phyloP scores from a whole-genome alignment of 495 filamentous ascomycete species.

The Penicillium samsonianum region DNA sequence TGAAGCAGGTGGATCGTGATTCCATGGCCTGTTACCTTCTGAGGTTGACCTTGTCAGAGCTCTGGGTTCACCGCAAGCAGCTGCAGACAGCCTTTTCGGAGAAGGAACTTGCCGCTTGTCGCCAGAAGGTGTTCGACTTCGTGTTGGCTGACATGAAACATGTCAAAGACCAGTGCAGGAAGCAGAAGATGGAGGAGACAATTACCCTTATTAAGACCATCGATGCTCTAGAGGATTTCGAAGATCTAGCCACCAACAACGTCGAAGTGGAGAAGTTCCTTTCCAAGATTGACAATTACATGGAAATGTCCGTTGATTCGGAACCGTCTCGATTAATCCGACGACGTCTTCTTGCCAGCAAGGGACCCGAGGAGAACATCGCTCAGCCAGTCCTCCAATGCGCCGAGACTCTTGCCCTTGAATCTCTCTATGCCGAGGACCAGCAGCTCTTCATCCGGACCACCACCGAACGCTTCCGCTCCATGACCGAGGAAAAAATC shows the following conservation, averaged over 20 bases:
- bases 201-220: constrained; percentile 47
- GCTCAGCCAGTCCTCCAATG: constrained; percentile 37
- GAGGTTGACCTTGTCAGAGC: constrained; percentile 41
- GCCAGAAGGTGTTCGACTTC: constrained; percentile 38
- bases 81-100: constrained; percentile 34
- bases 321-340: constrained; percentile 39
- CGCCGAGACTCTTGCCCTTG: constrained; percentile 40
- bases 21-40: constrained; percentile 46
- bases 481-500: constrained; percentile 33
- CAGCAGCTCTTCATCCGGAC: constrained; percentile 45
- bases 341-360: constrained; percentile 41
- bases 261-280: constrained; percentile 43
- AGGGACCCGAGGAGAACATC: constrained; percentile 33
- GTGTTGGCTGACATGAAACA: constrained; percentile 43
- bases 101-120: constrained; percentile 36
- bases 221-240: constrained; percentile 49
- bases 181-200: constrained; percentile 44
- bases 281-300: constrained; percentile 42
- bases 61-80: constrained; percentile 40
- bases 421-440: constrained; percentile 44
- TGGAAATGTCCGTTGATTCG: constrained; percentile 43
- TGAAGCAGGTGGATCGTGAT: constrained; percentile 39
- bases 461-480: constrained; percentile 40
- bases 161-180: constrained; percentile 44
- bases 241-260: constrained; percentile 41